phyloP scores from a whole-genome alignment of 768 basidiomycete species.

The Amylocystis lapponica region DNA sequence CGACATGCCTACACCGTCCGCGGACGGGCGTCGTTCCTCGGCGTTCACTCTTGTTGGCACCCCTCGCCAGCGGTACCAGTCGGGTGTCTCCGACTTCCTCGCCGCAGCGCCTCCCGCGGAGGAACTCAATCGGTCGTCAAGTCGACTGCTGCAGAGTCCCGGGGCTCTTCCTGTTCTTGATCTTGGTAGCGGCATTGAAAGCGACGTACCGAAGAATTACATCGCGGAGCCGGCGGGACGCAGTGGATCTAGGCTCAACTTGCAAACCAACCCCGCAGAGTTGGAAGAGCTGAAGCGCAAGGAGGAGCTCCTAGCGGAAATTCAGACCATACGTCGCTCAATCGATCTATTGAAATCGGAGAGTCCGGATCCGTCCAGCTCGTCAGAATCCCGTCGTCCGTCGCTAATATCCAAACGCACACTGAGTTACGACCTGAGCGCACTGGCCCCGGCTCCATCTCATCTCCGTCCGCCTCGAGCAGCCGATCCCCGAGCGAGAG shows the following conservation, averaged over 20 bases:
- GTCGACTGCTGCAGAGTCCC: constrained; percentile 40
- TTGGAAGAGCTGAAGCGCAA: constrained; percentile 60
- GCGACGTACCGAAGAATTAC: constrained; percentile 68
- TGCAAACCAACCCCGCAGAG: constrained; percentile 33
- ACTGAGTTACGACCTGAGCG: constrained; percentile 59
- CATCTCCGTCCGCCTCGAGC: constrained; percentile 70
- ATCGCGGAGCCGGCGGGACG: constrained; percentile 41
- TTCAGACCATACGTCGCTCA: constrained; percentile 72
- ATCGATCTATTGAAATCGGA: constrained; percentile 73
- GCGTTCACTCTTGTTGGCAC: constrained; percentile 45
- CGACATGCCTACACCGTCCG: constrained; percentile 34
- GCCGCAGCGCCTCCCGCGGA: constrained; percentile 55
- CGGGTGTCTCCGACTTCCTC: constrained; percentile 71
- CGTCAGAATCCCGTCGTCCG: constrained; percentile 47
- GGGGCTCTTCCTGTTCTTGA: constrained; percentile 66
- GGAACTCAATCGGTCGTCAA: constrained; percentile 47
- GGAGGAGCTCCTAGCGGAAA: constrained; percentile 69
- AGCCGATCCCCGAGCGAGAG: constrained; percentile 59
- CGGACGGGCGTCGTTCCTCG: constrained; percentile 46
- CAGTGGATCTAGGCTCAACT: constrained; percentile 18
- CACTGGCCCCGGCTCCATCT: constrained; percentile 41
- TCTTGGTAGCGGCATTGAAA: constrained; percentile 68
- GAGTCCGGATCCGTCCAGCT: constrained; percentile 53
- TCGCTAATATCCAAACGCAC: constrained; percentile 66
- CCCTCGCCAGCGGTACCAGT: constrained; percentile 52